A percentile compares a stretch with the other conserved stretches of the same genome.
Evolutionary conservation across 2,329 filamentous ascomycete genomes (phyloP).

Genomic region (Ceratocystis colombiana): DNA sequence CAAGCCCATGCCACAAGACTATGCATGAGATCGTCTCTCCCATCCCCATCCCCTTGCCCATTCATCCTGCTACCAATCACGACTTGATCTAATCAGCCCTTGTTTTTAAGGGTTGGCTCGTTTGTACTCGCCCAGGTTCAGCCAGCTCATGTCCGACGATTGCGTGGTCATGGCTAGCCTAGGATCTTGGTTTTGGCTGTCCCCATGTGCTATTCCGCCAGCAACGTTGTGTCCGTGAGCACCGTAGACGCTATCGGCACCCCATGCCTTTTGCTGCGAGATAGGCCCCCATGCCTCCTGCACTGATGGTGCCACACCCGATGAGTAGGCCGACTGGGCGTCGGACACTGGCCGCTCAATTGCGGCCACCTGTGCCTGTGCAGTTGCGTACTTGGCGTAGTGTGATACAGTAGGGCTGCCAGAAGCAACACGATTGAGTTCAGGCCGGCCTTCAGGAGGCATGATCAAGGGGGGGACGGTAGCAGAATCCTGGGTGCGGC

Average conservation of each 20-base stretch:
- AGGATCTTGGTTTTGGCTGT: neutral
- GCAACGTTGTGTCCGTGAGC: conserved; percentile 28
- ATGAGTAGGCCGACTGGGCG: conserved; percentile 50
- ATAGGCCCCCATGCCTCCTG: conserved; percentile 47
- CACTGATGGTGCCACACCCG: conserved; percentile 55
- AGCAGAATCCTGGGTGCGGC: conserved; percentile 55
- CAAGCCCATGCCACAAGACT: neutral
- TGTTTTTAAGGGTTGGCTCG: conserved; percentile 21
- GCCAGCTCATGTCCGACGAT: conserved; percentile 66
- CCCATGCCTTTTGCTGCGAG: conserved; percentile 40
- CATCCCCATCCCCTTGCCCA: neutral
- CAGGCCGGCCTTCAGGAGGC: conserved; percentile 46
- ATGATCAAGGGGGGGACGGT: conserved; percentile 60
- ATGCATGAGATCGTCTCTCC: neutral
- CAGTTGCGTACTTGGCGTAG: conserved; percentile 42
- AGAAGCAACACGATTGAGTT: conserved; percentile 56
- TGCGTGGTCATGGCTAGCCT: conserved; percentile 28
- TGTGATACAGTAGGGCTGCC: conserved; percentile 60
- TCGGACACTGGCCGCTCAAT: conserved; percentile 48
- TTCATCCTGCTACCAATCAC: neutral
- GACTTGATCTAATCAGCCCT: neutral
- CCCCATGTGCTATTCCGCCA: neutral
- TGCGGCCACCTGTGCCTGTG: conserved; percentile 46
- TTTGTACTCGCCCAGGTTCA: conserved; percentile 53
- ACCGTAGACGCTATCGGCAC: conserved; percentile 38